Evolutionary conservation across 169 alveolate genomes (phyloP).

Genomic region (Cryptosporidium meleagridis): DNA sequence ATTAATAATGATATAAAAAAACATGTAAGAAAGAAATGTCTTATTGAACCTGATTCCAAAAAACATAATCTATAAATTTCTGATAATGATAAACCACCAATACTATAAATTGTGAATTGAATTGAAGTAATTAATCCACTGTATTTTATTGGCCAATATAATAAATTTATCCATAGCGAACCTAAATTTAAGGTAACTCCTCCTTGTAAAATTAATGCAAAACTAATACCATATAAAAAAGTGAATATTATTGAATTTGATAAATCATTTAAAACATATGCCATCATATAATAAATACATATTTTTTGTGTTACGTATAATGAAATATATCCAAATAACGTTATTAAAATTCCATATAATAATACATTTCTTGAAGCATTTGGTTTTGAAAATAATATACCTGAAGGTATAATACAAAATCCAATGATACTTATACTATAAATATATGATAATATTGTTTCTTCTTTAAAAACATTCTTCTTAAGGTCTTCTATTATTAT

Average conservation of each 20-base stretch:
- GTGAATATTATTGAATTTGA: constrained; percentile 13
- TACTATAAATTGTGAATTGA: constrained; percentile 63
- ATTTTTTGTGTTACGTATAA: constrained; percentile 21
- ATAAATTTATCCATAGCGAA: constrained; percentile 63
- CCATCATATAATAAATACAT: constrained; percentile 53
- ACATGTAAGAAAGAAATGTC: constrained; percentile 23
- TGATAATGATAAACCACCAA: constrained; percentile 55
- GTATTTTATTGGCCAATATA: constrained; percentile 55
- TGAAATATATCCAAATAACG: constrained; percentile 47
- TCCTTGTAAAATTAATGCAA: constrained; percentile 64
- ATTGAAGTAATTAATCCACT: constrained; percentile 63
- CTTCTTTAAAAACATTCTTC: constrained; percentile 43
- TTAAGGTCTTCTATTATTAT: constrained; percentile 63
- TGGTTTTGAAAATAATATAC: constrained; percentile 51
- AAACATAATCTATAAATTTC: constrained; percentile 35
- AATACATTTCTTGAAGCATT: constrained; percentile 53
- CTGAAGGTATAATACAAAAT: constrained; percentile 60
- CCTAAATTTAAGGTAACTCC: constrained; percentile 61
- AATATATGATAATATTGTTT: constrained; percentile 50
- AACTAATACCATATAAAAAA: constrained; percentile 51
- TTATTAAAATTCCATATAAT: constrained; percentile 37
- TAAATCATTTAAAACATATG: constrained; percentile 35
- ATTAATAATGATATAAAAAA: constrained; percentile 26
- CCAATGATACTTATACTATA: constrained; percentile 51
- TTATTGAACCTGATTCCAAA: constrained; percentile 33